Evolutionary conservation across 208 protist genomes (phyloP), one percentile per base, ranked within the genome.

Genomic region (Leishmania lainsoni): DNA sequence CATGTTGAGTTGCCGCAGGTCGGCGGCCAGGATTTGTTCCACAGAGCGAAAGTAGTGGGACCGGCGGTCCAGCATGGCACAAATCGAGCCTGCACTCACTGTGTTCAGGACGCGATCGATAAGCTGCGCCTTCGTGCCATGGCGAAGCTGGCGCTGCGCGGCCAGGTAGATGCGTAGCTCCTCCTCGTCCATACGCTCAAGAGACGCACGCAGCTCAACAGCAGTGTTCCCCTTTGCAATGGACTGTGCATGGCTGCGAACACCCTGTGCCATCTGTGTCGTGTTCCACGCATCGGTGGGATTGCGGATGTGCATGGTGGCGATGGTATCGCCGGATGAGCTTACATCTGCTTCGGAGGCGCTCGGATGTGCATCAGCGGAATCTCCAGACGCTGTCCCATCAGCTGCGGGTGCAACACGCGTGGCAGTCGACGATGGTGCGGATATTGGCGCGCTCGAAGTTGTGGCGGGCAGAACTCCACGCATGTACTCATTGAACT

Each of bases 151-250:
- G 12, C 93, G 89, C 81, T 97, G 87, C 0, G 87, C 89, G 4
- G 94, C 78, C 49, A 98, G 89, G 80, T 96, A 98, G 72, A 98
- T 97, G 48, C 93, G 93, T 52, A 98, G 88, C 85, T 98, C 94
- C 85, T 98, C 92, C 68, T 96, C 93, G 78, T 97, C 87, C 68
- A 98, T 81, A 3, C 82, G 80, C 14, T 85, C 39, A 61, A 98
- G 85, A 58, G 85, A 83, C 2, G 69, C 72, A 56, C 80, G 75
- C 20, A 97, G 90, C 10, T 86, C 78, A n/a, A 59, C 75, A 16
- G 86, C 86, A 5, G 83, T 75, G 5, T 78, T 81, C 1, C 89
- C 91, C 14, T 81, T 71, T 14, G 87, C 88, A 4, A 76, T 42
- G 2, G 54, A 66, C 39, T 82, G 80, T 1, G 83, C 75, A n/a